Base-by-base conservation (phyloP, 2,329 filamentous ascomycete genomes). In the Apiospora pterosperma region DNA sequence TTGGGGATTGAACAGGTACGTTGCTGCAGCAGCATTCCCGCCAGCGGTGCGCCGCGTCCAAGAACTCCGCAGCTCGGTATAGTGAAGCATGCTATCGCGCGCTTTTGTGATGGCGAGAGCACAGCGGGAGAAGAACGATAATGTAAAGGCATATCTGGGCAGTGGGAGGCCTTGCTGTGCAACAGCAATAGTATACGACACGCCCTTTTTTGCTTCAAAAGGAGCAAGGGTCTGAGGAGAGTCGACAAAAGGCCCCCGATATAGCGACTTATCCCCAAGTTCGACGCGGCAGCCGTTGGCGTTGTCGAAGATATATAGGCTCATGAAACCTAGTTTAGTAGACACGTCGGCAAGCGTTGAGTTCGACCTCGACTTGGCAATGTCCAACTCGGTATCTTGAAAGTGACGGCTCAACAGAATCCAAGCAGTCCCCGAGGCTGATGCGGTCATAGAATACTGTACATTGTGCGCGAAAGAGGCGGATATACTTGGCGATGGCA, bases 151-250 rank as follows among this genome's bases (percentile, higher is more conserved):
- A 75, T 97, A 94, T 25, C 81, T 84, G 1, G 87, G 83, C 4
- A 90, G 80, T 1, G 92, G 90, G 5, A 98, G 84, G 41, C 90
- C 89, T 71, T 96, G 90, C 71, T 96, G 91, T 19, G 93, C 90
- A 34, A 93, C 82, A 8, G 94, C 92, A 10, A 92, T 80, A 1
- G 84, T 86, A 69, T 85, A 85, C 1, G 76, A 70, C 7, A 75
- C 75, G 52, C 75, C 76, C 5, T 77, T 76, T 25, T 76, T 76
- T 4, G 80, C 83, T 34, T 92, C 85, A 66, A 97, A 84, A 65
- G 91, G 89, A 55, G 96, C 87, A 8, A 99, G 86, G 0, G 92
- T 97, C 76, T 98, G 96, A 1, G 93, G 93, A 2, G 94, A 96
- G 77, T 97, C 95, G 38, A 98, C 93, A 67, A 92, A 97, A n/a